phyloP scores from a whole-genome alignment of 345 rosid species.

The Populus pruinosa region DNA sequence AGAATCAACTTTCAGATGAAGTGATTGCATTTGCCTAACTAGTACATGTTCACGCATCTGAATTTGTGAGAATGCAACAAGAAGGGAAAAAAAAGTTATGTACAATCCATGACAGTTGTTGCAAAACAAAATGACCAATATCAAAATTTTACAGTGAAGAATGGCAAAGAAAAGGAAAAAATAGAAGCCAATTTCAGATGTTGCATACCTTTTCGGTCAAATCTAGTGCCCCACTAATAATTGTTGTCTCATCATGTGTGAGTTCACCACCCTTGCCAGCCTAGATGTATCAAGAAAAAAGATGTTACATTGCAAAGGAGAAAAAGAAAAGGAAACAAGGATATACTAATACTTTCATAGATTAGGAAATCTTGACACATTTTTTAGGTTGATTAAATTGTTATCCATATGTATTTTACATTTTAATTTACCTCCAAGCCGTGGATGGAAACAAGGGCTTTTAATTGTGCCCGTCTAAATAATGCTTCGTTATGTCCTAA shows the following conservation, averaged over 20 bases:
- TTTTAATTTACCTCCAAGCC: conserved; percentile 63
- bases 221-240: conserved; percentile 95
- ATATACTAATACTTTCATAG: neutral
- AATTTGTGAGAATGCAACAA: neutral
- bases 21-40: neutral
- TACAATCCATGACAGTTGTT: neutral
- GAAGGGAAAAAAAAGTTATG: neutral
- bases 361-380: neutral
- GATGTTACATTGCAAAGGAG: conserved; percentile 26
- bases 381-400: neutral
- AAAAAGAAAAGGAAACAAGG: conserved; percentile 5
- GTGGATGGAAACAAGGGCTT: conserved; percentile 92
- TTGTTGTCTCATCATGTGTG: conserved; percentile 92
- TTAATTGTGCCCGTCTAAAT: conserved; percentile 92
- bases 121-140: neutral
- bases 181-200: neutral
- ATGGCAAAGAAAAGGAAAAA: neutral
- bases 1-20: neutral
- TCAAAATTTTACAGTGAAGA: neutral
- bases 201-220: conserved; percentile 77
- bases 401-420: neutral
- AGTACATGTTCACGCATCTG: neutral
- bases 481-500: conserved; percentile 86
- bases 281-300: conserved; percentile 38
- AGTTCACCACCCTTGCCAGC: conserved; percentile 99